Evolutionary conservation across 2,329 filamentous ascomycete species (phyloP).

Genomic region (Neoscytalidium dimidiatum): DNA sequence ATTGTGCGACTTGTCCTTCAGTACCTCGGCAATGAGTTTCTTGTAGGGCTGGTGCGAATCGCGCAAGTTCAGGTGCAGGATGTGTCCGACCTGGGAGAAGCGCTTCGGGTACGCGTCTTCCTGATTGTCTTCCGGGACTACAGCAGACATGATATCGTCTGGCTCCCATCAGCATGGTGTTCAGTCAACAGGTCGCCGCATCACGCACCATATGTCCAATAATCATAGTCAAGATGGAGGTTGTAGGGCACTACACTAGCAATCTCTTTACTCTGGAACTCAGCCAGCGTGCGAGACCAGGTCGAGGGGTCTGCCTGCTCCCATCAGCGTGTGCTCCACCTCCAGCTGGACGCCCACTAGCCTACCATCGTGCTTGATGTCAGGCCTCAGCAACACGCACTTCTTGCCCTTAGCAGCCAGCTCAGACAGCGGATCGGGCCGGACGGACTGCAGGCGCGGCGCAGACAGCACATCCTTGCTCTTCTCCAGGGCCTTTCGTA

Average conservation of each 20-base stretch:
- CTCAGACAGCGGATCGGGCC: conserved; percentile 27
- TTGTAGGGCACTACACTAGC: conserved; percentile 74
- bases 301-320: conserved; percentile 64
- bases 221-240: conserved; percentile 75
- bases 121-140: conserved; percentile 77
- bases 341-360: background rate
- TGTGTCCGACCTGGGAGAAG: conserved; percentile 86
- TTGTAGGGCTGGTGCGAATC: conserved; percentile 84
- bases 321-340: conserved; percentile 29
- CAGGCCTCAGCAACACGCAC: conserved; percentile 49
- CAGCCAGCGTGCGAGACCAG: conserved; percentile 71
- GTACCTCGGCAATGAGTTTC: conserved; percentile 77
- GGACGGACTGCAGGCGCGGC: conserved; percentile 59
- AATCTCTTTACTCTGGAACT: conserved; percentile 68
- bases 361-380: conserved; percentile 42
- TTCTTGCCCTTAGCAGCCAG: conserved; percentile 48
- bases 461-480: conserved; percentile 66
- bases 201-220: conserved; percentile 76
- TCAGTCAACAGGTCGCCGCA: background rate
- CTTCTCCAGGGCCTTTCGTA: conserved; percentile 66
- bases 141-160: conserved; percentile 80
- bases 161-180: conserved; percentile 5
- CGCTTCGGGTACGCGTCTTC: conserved; percentile 81
- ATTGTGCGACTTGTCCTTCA: conserved; percentile 80
- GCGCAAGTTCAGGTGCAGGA: conserved; percentile 88